These are phyloP conservation scores for Sarcocystis neurona DNA, from an alignment of 169 alveolate species.

Conservation along the genomic window DNA sequence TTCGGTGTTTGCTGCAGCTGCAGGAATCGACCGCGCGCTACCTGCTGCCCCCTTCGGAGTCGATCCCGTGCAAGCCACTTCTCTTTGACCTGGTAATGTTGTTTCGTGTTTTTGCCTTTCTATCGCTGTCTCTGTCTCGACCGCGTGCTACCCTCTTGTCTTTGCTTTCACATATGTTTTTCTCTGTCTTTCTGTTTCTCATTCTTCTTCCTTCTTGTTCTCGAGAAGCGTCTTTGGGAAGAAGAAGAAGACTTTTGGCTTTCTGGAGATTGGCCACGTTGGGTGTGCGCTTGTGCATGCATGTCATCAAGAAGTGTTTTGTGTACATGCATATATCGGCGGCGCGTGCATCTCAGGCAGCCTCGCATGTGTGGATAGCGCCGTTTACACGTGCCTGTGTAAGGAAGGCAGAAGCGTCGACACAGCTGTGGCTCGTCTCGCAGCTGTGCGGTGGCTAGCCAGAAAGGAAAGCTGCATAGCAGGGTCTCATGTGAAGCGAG, in stretches of 20 bases:
- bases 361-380: not conserved
- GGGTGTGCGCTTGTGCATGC: no score
- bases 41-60: not conserved
- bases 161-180: not conserved
- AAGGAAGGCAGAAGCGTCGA: conserved; percentile 3
- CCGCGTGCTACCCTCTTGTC: not conserved
- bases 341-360: not conserved
- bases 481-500: not conserved
- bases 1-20: not conserved
- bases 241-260: no score
- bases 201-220: not conserved
- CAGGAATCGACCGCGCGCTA: not conserved
- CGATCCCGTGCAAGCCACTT: not conserved
- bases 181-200: not conserved
- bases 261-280: no score
- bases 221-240: not conserved
- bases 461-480: not conserved
- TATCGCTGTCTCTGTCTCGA: not conserved
- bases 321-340: no score
- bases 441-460: not conserved
- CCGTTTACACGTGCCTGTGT: not conserved
- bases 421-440: not conserved
- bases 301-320: no score
- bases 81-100: not conserved
- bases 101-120: not conserved